A percentile compares a stretch with the other conserved stretches of the same genome.
Conservation (phyloP, 2,329 filamentous ascomycete species). For the Trichoderma citrinoviride region DNA sequence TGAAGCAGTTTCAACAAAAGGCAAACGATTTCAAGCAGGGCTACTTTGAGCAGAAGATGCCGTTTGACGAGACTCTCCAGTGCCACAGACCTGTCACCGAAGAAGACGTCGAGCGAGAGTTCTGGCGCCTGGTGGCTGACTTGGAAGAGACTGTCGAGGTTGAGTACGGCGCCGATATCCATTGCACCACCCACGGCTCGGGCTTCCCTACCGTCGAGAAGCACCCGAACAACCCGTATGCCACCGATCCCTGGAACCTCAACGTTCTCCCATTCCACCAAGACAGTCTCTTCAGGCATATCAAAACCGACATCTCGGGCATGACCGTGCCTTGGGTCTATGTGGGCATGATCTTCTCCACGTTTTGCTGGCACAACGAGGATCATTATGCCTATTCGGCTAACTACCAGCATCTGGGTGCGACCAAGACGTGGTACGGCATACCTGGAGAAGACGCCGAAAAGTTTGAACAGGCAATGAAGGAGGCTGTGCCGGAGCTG, state of each 20-base stretch:
- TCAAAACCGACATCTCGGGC: constrained; percentile 96
- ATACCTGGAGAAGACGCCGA: constrained; percentile 91
- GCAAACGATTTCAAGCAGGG: constrained; percentile 91
- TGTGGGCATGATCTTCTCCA: constrained; percentile 99
- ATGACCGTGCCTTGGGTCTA: constrained; percentile 99
- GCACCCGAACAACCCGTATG: constrained; percentile 81
- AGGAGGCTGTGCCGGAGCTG: constrained; percentile 87
- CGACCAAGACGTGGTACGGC: constrained; percentile 98
- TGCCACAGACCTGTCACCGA: constrained; percentile 80
- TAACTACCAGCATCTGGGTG: constrained; percentile 97
- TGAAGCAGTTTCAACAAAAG: constrained; percentile 94
- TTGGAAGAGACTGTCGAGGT: constrained; percentile 95
- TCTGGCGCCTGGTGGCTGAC: constrained; percentile 92
- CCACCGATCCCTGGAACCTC: constrained; percentile 91
- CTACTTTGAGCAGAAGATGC: constrained; percentile 90
- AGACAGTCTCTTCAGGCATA: constrained; percentile 92
- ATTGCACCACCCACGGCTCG: constrained; percentile 95
- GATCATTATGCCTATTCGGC: constrained; percentile 97
- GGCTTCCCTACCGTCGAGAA: constrained; percentile 94
- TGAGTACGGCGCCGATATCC: constrained; percentile 96
- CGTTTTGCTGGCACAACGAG: constrained; percentile 99
- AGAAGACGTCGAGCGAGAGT: constrained; percentile 93
- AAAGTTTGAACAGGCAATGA: constrained; percentile 95
- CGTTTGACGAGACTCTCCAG: constrained; percentile 79
- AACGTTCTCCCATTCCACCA: constrained; percentile 87